Evolutionary conservation across 2,329 filamentous ascomycete species (phyloP), one percentile per base, ranked within the genome.

Genomic region (Capronia coronata): DNA sequence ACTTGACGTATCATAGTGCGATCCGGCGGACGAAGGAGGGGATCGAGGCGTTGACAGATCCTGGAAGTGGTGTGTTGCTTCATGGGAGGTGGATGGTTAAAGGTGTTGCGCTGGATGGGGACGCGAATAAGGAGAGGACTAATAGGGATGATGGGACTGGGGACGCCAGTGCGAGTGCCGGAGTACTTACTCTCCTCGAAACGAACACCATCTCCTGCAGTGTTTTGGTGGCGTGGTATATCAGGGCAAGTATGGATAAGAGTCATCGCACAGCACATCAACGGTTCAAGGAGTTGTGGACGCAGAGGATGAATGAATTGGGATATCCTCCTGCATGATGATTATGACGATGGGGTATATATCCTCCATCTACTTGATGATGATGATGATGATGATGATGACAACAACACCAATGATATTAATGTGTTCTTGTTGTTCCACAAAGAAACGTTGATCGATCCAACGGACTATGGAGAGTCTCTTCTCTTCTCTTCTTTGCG

Each of bases 41-140:
- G 4, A 48, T 60, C 25, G 56, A 60, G 43, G 48, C 52, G 2
- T 43, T 60, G 7, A 56, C 56, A 7, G 54, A 56, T 40, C 52
- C 58, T n/a, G 58, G 58, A 8, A 54, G 44, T 32, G 58, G 58
- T 3, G 56, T 60, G 18, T 46, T 30, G 21, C 54, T 58, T 27
- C 47, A 54, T 46, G 56, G 56, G 2, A n/a, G 46, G 1, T 58
- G 50, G 38, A 43, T 27, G 18, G 27, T 58, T n/a, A 34, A 43
- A 11, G 45, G 49, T 21, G 51, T 37, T 3, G 30, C 37, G 34
- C 22, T 21, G 19, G 8, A n/a, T 18, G 16, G 35, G 13, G 50
- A 48, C 19, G 16, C 14, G 21, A 25, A 30, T 14, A 45, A 25
- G 38, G 19, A n/a, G 1, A 25, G 18, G 1, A 22, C 4, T 21